These are phyloP conservation scores for Lentinula sp. DNA, from an alignment of 768 basidiomycete genomes.

Conservation along the genomic window DNA sequence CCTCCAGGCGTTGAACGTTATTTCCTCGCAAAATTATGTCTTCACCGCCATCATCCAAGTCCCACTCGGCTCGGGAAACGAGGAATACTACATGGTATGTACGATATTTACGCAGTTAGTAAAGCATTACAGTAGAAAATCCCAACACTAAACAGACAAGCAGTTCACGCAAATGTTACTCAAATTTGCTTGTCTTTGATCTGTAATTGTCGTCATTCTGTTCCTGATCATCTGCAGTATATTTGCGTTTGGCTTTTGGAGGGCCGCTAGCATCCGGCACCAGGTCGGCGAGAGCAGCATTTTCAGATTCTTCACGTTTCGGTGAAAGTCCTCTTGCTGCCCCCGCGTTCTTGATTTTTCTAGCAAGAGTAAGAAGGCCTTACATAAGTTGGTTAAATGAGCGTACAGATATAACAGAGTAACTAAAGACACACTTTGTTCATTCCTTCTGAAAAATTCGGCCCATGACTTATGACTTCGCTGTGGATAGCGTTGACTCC, in stretches of 20 bases:
- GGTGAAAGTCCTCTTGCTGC: not conserved
- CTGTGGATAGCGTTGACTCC: constrained; percentile 43
- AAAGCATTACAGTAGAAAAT: not conserved
- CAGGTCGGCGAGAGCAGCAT: not conserved
- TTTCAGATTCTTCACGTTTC: constrained; percentile 8
- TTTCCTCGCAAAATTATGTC: no score
- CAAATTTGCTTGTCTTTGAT: constrained; percentile 1
- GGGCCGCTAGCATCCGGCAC: constrained; percentile 2
- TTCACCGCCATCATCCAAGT: no score
- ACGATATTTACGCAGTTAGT: not conserved
- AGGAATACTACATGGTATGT: no score
- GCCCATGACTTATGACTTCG: constrained; percentile 55
- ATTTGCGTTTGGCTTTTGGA: constrained; percentile 29
- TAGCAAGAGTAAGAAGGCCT: constrained; percentile 32
- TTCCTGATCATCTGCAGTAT: constrained; percentile 20
- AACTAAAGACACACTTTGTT: constrained; percentile 22
- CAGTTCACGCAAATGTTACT: not conserved
- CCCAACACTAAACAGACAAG: not conserved
- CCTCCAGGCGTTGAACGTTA: no score
- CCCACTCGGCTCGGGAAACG: no score
- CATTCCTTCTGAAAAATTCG: constrained; percentile 51
- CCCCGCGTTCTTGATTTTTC: constrained; percentile 26
- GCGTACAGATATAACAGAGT: no score
- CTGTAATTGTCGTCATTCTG: constrained; percentile 16
- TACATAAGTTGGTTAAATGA: not conserved